Evolutionary conservation across 2,329 filamentous ascomycete genomes (phyloP), one percentile per base, ranked within the genome.

Genomic region (Colletotrichum sp.): DNA sequence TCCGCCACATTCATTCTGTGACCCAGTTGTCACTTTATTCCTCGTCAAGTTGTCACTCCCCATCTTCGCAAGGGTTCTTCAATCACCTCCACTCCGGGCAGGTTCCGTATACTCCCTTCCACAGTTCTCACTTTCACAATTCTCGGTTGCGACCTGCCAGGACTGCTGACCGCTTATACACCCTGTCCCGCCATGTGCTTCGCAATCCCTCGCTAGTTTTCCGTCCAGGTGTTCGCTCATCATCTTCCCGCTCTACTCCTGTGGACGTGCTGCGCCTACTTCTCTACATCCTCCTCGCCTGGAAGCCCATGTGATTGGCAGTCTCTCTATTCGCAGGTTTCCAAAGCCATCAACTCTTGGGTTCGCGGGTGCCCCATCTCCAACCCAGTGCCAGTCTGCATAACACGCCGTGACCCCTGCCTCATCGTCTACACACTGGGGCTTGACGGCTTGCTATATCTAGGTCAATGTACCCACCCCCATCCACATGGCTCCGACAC

Each of bases 381-480:
- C 39, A 34, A 26, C 55, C 21, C 69, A 34, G 32, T 55, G 30
- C 52, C 24, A 49, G 30, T 36, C 55, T 32, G 55, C 32, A 57
- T 65, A 72, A 32, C 69, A 32, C 18, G 39, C 28, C 30, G 66
- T 64, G 24, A 63, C 36, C n/a, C 6, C 49, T 30, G 55, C 59
- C 39, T 34, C 24, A 8, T 62, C 30, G 39, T 32, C 18, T 60
- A 18, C 65, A 13, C n/a, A 16, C 52, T 26, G 63, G 26, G 63
- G 49, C 39, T 44, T 52, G 34, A 74, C 34, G 24, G n/a, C 44
- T 66, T n/a, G 34, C 65, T 76, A 76, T 76, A 76, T 76, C 73
- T 76, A 69, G 67, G 49, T 59, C 28, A 63, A 32, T 39, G 30
- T 39, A 34, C 52, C 55, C 63, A 69, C 64, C 68, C 71, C 52